phyloP scores from a whole-genome alignment of 129 eudicot genomes.

The Ambrosia artemisiifolia region DNA sequence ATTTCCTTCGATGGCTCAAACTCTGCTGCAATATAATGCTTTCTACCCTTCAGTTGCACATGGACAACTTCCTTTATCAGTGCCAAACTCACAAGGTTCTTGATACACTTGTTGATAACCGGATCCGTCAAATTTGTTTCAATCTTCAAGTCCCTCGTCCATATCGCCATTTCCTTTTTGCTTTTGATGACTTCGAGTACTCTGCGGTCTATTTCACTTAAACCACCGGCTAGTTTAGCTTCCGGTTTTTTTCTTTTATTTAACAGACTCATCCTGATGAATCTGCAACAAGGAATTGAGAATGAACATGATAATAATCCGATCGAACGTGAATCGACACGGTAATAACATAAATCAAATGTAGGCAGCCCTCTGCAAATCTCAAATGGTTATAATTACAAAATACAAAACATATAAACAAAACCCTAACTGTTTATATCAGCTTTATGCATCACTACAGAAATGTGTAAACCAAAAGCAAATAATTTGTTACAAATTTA shows the following conservation, averaged over 20 bases:
- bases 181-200: constrained; percentile 50
- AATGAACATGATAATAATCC: too few species aligned
- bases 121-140: constrained; percentile 34
- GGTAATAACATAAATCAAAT: not conserved
- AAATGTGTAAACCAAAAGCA: not conserved
- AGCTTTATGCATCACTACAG: not conserved
- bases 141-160: constrained; percentile 41
- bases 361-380: not conserved
- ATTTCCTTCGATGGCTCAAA: constrained; percentile 71
- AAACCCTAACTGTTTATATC: not conserved
- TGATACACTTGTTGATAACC: constrained; percentile 35
- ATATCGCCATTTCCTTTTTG: constrained; percentile 58
- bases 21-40: constrained; percentile 65
- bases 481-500: too few species aligned
- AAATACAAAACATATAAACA: not conserved
- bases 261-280: constrained; percentile 42
- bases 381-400: not conserved
- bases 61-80: constrained; percentile 62
- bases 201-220: constrained; percentile 41
- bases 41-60: constrained; percentile 48
- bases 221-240: constrained; percentile 8
- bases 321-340: too few species aligned
- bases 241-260: constrained; percentile 58
- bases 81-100: constrained; percentile 27
- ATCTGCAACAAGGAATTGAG: not conserved